These are phyloP conservation scores for Hyaloperonospora brassicae DNA, from an alignment of 352 stramenopile species.

Conservation along the genomic window DNA sequence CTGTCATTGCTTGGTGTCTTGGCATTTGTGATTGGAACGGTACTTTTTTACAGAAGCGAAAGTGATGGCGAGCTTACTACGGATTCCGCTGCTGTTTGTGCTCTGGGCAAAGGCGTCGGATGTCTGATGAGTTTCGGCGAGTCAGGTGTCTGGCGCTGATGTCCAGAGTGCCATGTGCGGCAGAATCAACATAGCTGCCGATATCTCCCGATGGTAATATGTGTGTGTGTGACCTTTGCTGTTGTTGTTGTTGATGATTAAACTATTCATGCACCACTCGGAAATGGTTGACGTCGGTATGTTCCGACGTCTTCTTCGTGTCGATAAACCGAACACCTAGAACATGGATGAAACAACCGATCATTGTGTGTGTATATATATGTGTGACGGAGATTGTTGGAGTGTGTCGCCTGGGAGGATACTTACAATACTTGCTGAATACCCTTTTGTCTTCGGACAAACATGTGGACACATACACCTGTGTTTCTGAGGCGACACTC, in stretches of 20 bases:
- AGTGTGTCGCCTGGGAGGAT: not conserved
- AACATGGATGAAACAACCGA: slow-evolving; percentile 55
- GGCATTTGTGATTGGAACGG: slow-evolving; percentile 81
- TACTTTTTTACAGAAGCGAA: slow-evolving; percentile 86
- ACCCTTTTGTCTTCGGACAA: slow-evolving; percentile 81
- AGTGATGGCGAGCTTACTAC: slow-evolving; percentile 83
- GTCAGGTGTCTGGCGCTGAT: not conserved
- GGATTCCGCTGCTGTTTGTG: slow-evolving; percentile 49
- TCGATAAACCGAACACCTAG: slow-evolving; percentile 63
- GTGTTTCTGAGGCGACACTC: slow-evolving; percentile 81
- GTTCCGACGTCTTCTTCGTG: slow-evolving; percentile 28
- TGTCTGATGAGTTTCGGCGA: slow-evolving; percentile 18
- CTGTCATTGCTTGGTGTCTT: slow-evolving; percentile 17
- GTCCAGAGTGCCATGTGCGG: slow-evolving; percentile 24
- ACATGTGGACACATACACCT: slow-evolving; percentile 80
- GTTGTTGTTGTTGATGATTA: slow-evolving; percentile 68
- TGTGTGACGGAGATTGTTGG: slow-evolving; percentile 2
- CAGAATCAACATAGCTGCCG: slow-evolving; percentile 82
- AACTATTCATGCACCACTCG: slow-evolving; percentile 86
- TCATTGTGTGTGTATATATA: not conserved
- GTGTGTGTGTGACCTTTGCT: not conserved
- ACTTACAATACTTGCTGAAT: slow-evolving; percentile 50
- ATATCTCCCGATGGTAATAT: slow-evolving; percentile 27
- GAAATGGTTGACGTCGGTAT: slow-evolving; percentile 31
- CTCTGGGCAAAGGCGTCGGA: not conserved